Evolutionary conservation across 1,284 basidiomycete genomes (phyloP).

Genomic region (Sanghuangporus sanghuang): DNA sequence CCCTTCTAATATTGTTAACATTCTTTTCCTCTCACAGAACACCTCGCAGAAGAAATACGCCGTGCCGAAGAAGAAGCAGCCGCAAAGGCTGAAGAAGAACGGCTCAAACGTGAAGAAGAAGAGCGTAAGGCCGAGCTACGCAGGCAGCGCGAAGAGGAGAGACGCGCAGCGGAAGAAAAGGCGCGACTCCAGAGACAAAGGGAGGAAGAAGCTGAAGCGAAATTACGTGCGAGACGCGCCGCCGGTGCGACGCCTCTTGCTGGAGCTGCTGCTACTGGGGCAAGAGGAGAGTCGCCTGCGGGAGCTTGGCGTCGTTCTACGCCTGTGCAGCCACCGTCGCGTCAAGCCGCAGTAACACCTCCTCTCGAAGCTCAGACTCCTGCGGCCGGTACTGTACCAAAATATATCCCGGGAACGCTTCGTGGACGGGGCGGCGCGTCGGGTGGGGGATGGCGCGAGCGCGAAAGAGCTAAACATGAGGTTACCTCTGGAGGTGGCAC

Average conservation of each 20-base stretch:
- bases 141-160: slow-evolving; percentile 63
- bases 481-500: background rate
- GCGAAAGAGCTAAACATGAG: slow-evolving; percentile 20
- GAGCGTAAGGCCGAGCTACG: slow-evolving; percentile 49
- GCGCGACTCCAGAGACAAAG: slow-evolving; percentile 61
- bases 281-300: slow-evolving; percentile 21
- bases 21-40: slow-evolving; percentile 35
- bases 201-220: slow-evolving; percentile 76
- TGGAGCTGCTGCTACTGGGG: slow-evolving; percentile 11
- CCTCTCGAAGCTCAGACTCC: slow-evolving; percentile 36
- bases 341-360: slow-evolving; percentile 29
- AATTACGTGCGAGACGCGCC: slow-evolving; percentile 33
- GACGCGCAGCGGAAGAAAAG: slow-evolving; percentile 52
- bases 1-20: slow-evolving; percentile 7
- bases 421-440: slow-evolving; percentile 23
- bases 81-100: slow-evolving; percentile 43
- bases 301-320: slow-evolving; percentile 38
- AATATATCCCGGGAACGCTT: slow-evolving; percentile 42
- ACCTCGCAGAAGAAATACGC: slow-evolving; percentile 48
- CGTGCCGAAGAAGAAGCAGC: slow-evolving; percentile 47
- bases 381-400: slow-evolving; percentile 26
- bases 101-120: slow-evolving; percentile 55
- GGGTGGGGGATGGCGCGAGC: slow-evolving; percentile 16
- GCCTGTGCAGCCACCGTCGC: slow-evolving; percentile 28
- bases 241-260: slow-evolving; percentile 22